These are phyloP conservation scores for Colletotrichum camelliae DNA, from an alignment of 2,329 filamentous ascomycete genomes.

Conservation along the genomic window DNA sequence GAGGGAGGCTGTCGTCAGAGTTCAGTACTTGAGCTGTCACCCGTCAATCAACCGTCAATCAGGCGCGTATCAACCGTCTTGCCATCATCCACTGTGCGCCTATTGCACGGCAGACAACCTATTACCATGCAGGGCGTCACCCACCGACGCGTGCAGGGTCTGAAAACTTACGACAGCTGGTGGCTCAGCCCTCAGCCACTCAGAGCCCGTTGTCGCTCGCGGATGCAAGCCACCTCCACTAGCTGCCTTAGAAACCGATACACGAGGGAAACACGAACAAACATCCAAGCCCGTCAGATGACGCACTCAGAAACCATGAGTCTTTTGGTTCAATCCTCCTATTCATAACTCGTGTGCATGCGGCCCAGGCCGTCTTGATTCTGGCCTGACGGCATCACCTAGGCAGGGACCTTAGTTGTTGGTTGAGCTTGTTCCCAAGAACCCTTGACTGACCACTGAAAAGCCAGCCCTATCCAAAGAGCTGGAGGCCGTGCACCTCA, in stretches of 20 bases:
- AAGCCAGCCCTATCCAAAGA: conserved; percentile 5
- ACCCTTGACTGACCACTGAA: neutral
- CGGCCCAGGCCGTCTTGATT: neutral
- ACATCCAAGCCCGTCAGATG: neutral
- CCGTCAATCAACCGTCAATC: neutral
- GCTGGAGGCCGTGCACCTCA: neutral
- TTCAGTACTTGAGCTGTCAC: neutral
- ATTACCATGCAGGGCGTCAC: neutral
- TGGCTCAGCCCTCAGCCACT: conserved; percentile 19
- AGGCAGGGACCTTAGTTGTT: neutral
- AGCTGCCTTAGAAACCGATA: neutral
- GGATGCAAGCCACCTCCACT: conserved; percentile 1
- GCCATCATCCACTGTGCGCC: neutral
- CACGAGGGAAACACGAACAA: conserved; percentile 5
- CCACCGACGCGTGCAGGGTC: conserved; percentile 2
- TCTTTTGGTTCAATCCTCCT: neutral
- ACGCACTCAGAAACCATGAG: neutral
- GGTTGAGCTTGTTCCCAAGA: neutral
- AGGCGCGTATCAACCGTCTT: neutral
- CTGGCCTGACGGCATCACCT: neutral
- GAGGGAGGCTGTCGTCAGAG: neutral
- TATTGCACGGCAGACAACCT: neutral
- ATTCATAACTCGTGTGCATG: neutral
- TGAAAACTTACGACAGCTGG: conserved; percentile 16
- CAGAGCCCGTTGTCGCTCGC: neutral